phyloP scores from a whole-genome alignment of 805 yeast genomes.

The Pichia nanzhaoensis region DNA sequence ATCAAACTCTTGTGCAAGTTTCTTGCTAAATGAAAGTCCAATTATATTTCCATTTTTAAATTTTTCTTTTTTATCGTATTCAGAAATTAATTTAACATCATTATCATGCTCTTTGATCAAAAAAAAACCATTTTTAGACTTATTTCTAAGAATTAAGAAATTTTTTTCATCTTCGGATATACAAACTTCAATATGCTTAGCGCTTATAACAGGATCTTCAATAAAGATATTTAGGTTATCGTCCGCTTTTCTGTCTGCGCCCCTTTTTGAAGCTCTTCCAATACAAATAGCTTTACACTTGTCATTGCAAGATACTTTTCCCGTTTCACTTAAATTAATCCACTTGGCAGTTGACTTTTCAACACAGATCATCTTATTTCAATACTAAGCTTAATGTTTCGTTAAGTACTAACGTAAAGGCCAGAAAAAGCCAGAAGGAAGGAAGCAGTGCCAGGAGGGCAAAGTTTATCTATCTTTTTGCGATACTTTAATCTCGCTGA shows the following conservation, averaged over 20 bases:
- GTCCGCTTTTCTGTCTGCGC: slow-evolving; percentile 10
- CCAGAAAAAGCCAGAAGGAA: too few species aligned
- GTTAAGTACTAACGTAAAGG: too few species aligned
- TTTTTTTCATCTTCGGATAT: not conserved
- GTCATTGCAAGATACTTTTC: too few species aligned
- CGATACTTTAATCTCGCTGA: too few species aligned
- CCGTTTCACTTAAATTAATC: too few species aligned
- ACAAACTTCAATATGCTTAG: slow-evolving; percentile 17
- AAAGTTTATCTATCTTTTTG: too few species aligned
- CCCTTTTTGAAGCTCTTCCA: slow-evolving; percentile 22
- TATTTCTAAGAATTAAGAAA: slow-evolving; percentile 2
- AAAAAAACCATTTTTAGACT: slow-evolving; percentile 12
- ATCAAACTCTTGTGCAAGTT: not conserved
- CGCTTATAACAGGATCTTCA: slow-evolving; percentile 22
- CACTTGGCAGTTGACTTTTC: too few species aligned
- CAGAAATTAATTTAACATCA: not conserved
- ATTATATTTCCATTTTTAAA: slow-evolving; percentile 7
- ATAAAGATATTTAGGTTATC: slow-evolving; percentile 15
- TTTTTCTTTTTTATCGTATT: not conserved
- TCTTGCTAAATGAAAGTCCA: slow-evolving; percentile 1
- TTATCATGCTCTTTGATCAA: not conserved
- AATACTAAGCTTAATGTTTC: too few species aligned
- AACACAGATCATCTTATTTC: too few species aligned
- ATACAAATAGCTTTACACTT: slow-evolving; percentile 8
- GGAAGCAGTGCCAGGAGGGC: too few species aligned